phyloP scores from a whole-genome alignment of 2,329 filamentous ascomycete species.

The Cladosporium colombiae region DNA sequence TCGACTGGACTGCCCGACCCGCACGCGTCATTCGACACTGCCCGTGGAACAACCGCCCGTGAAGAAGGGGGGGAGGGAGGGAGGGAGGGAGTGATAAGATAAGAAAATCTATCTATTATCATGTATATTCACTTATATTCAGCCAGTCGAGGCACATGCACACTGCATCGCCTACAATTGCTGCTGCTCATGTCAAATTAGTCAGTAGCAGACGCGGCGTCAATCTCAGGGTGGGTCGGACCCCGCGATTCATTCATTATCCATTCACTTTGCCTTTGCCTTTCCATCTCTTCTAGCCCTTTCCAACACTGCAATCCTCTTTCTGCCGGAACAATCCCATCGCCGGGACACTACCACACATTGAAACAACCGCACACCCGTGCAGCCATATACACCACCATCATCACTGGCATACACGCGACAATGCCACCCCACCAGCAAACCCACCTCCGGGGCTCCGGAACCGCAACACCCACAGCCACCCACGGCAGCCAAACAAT shows the following conservation, averaged over 20 bases:
- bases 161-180: neutral
- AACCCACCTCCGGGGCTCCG: constrained; percentile 20
- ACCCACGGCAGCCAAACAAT: constrained; percentile 38
- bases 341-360: neutral
- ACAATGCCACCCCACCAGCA: constrained; percentile 19
- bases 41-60: neutral
- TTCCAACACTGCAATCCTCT: neutral
- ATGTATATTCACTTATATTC: neutral
- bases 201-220: neutral
- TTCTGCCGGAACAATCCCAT: neutral
- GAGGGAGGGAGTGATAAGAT: neutral
- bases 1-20: neutral
- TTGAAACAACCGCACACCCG: neutral
- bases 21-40: neutral
- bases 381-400: neutral
- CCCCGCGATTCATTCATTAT: constrained; percentile 4
- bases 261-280: neutral
- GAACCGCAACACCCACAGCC: constrained; percentile 29
- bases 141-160: too few relatives aligned
- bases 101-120: neutral
- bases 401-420: neutral
- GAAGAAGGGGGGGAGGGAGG: neutral
- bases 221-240: neutral
- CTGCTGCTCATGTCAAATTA: neutral
- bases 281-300: neutral